Evolutionary conservation across 768 basidiomycete species (phyloP), one percentile per base, ranked within the genome.

Genomic region (Boletellus sp.): DNA sequence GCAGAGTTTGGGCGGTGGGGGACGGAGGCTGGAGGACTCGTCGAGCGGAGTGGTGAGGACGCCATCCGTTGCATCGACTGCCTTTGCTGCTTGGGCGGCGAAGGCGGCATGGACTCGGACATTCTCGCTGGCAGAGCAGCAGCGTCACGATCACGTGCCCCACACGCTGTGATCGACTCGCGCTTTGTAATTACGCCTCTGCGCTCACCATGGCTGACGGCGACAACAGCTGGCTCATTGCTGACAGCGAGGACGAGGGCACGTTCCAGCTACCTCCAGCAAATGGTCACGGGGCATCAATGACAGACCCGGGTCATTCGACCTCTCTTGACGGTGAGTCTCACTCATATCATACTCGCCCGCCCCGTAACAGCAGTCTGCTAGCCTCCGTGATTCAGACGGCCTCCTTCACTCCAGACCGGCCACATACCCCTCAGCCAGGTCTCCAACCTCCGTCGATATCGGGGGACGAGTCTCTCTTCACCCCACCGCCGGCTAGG

Each of bases 201-300:
- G 28, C 9, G 28, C 28, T 11, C 28, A 28, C 28, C 8, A 55
- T 66, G 57, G 23, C 43, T 16, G 39, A 26, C 33, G 39, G 28
- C 7, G 48, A 57, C 24, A 55, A 67, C 16, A 68, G 75, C 50
- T 77, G 77, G 62, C 62, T 77, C n/a, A 72, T 79, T 44, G 73
- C 73, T 22, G 79, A 76, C 57, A 80, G 79, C 60, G 74, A 75
- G 44, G 74, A 66, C 23, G 74, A 75, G 42, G 63, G 50, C 31
- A 37, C 0, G 19, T 47, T 49, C 8, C 47, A 31, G 22, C 16
- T 51, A n/a, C 50, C 15, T 0, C 36, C 28, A 44, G 28, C 13
- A 24, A 32, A 37, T 23, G 17, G 12, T 13, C 20, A 16, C 15
- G 20, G 41, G 34, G 3, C 11, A 11, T 11, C 28, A 28, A 11